These are phyloP conservation scores for Cercospora sp. DNA, from an alignment of 2,329 filamentous ascomycete genomes.

Conservation along the genomic window DNA sequence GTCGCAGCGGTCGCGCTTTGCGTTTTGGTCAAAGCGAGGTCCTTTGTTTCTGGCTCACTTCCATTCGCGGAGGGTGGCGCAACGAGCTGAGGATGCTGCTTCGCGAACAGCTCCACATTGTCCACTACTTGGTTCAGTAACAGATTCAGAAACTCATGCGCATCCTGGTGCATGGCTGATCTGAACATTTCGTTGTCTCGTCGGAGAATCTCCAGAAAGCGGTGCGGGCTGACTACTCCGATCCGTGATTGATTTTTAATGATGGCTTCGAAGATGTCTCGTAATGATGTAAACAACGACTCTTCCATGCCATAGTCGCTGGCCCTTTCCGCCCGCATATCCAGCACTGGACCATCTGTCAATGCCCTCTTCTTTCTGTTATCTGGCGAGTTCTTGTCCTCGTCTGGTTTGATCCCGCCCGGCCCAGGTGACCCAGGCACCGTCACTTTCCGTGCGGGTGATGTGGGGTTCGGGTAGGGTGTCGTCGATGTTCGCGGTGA, in stretches of 20 bases:
- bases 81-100: slow-evolving; percentile 54
- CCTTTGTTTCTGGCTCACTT: slow-evolving; percentile 24
- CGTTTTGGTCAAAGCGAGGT: slow-evolving; percentile 17
- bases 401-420: slow-evolving; percentile 70
- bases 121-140: slow-evolving; percentile 94
- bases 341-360: slow-evolving; percentile 80
- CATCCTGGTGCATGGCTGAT: slow-evolving; percentile 96
- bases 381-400: slow-evolving; percentile 91
- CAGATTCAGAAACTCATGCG: slow-evolving; percentile 93
- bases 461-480: slow-evolving; percentile 37
- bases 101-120: slow-evolving; percentile 86
- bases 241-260: slow-evolving; percentile 78
- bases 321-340: slow-evolving; percentile 78
- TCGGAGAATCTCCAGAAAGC: slow-evolving; percentile 90
- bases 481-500: slow-evolving; percentile 41
- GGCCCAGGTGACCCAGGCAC: slow-evolving; percentile 56
- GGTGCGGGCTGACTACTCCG: slow-evolving; percentile 86
- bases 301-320: slow-evolving; percentile 87
- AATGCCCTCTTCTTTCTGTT: slow-evolving; percentile 98
- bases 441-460: slow-evolving; percentile 50
- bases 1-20: slow-evolving; percentile 25
- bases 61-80: slow-evolving; percentile 30
- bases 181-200: slow-evolving; percentile 97
- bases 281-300: slow-evolving; percentile 88
- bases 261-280: slow-evolving; percentile 92